These are phyloP conservation scores for Tephrocybe sp. DNA, from an alignment of 768 basidiomycete genomes.

Conservation along the genomic window DNA sequence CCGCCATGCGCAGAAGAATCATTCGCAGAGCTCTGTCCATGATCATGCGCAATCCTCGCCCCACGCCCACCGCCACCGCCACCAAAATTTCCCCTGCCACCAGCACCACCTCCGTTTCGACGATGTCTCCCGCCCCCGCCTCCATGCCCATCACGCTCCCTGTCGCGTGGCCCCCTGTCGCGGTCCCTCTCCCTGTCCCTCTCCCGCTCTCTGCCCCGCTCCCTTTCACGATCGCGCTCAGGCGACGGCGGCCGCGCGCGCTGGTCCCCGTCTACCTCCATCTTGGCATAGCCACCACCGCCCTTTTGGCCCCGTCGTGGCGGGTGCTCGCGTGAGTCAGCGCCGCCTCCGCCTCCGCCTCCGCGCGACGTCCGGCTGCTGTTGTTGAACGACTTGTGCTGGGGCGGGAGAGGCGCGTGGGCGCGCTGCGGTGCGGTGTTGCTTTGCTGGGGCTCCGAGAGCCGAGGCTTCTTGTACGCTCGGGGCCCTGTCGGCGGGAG, in stretches of 20 bases:
- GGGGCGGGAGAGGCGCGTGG: slow-evolving; percentile 22
- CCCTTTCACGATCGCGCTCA: slow-evolving; percentile 31
- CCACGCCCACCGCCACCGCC: slow-evolving; percentile 33
- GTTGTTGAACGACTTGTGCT: slow-evolving; percentile 23
- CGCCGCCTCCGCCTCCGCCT: too few relatives aligned
- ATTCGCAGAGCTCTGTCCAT: slow-evolving; percentile 26
- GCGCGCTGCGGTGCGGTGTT: slow-evolving; percentile 30
- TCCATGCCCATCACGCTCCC: slow-evolving; percentile 30
- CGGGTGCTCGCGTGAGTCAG: slow-evolving; percentile 22
- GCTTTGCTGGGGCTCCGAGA: slow-evolving; percentile 59
- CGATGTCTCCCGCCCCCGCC: slow-evolving; percentile 21
- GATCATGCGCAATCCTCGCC: slow-evolving; percentile 30
- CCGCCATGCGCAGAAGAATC: slow-evolving; percentile 35
- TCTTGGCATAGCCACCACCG: slow-evolving; percentile 31
- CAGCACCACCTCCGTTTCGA: slow-evolving; percentile 37
- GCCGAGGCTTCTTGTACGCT: slow-evolving; percentile 76
- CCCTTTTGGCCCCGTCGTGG: slow-evolving; percentile 19
- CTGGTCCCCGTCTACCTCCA: slow-evolving; percentile 59
- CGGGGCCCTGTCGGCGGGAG: slow-evolving; percentile 78
- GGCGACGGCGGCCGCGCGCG: slow-evolving; percentile 44
- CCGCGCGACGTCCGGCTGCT: slow-evolving; percentile 14
- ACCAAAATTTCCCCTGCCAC: slow-evolving; percentile 26
- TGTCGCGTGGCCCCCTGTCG: slow-evolving; percentile 35
- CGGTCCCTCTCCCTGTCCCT: slow-evolving; percentile 20
- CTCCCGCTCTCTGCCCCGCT: slow-evolving; percentile 14